Evolutionary conservation across 805 yeast species (phyloP).

Genomic region (Cyberlindnera bimundalis): DNA sequence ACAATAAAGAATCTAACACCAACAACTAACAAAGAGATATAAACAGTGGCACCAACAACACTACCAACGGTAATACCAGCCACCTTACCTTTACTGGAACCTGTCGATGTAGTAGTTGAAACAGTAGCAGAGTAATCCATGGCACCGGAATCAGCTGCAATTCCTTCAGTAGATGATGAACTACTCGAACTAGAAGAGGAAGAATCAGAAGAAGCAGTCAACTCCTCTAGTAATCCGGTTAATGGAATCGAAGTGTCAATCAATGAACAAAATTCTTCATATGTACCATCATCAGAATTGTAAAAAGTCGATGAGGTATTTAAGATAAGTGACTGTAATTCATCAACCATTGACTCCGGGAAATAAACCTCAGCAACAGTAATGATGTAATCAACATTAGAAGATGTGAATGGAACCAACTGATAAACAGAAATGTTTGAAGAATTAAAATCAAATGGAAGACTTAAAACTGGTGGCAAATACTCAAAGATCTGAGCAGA

Average conservation of each 20-base stretch:
- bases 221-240: conserved; percentile 36
- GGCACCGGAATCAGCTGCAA: conserved; percentile 26
- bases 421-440: conserved; percentile 56
- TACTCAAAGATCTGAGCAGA: conserved; percentile 85
- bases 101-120: conserved; percentile 8
- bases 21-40: conserved; percentile 57
- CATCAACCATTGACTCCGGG: conserved; percentile 50
- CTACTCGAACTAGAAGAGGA: conserved; percentile 17
- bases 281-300: conserved; percentile 52
- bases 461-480: conserved; percentile 68
- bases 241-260: conserved; percentile 72
- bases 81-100: conserved; percentile 38
- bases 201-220: conserved; percentile 10
- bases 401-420: conserved; percentile 70
- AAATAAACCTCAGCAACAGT: conserved; percentile 88
- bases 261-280: conserved; percentile 54
- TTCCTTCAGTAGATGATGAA: conserved; percentile 8
- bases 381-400: conserved; percentile 58
- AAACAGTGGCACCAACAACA: conserved; percentile 67
- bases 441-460: conserved; percentile 48
- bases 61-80: conserved; percentile 85
- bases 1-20: conserved; percentile 48
- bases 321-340: conserved; percentile 48
- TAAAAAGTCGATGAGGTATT: conserved; percentile 58
- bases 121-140: conserved; percentile 29